These are phyloP conservation scores for Coemansia sp. DNA, from an alignment of 192 early-diverging fungal genomes.

Conservation along the genomic window DNA sequence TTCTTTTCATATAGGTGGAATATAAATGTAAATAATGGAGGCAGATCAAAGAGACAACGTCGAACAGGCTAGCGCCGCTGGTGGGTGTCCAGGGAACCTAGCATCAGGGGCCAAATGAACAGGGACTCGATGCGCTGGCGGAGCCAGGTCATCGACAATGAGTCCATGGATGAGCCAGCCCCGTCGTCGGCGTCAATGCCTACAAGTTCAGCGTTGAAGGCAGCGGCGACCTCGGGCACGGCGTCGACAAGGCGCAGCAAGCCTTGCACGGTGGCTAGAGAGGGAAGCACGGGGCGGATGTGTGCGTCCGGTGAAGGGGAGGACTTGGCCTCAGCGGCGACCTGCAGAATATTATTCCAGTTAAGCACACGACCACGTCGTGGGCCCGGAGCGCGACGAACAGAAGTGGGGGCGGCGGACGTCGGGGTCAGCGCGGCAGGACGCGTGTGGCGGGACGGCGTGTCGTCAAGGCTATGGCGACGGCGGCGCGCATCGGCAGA, in stretches of 20 bases:
- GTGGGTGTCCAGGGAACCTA: constrained; percentile 42
- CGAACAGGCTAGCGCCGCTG: constrained; percentile 2
- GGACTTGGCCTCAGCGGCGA: constrained; percentile 28
- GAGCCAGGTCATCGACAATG: constrained; percentile 34
- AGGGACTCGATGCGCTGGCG: constrained; percentile 49
- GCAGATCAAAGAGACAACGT: not conserved
- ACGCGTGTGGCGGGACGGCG: constrained; percentile 15
- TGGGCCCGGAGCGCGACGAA: constrained; percentile 11
- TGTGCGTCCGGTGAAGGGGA: constrained; percentile 17
- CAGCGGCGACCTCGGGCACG: constrained; percentile 40
- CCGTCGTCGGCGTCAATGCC: constrained; percentile 37
- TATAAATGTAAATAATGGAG: not conserved
- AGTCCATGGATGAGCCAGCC: constrained; percentile 25
- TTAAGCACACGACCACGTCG: constrained; percentile 52
- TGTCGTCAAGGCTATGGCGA: constrained; percentile 12
- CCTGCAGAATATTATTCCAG: constrained; percentile 44
- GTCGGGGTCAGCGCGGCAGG: not conserved
- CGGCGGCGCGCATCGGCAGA: constrained; percentile 4
- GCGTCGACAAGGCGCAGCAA: constrained; percentile 36
- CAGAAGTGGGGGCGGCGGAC: not conserved
- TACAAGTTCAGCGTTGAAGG: constrained; percentile 48
- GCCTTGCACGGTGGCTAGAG: constrained; percentile 24
- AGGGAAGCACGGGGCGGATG: constrained; percentile 42
- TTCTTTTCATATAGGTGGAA: not conserved
- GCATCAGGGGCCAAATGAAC: constrained; percentile 52